These are phyloP conservation scores for Paramecium tetraurelia DNA, from an alignment of 73 alveolate species.

Conservation along the genomic window DNA sequence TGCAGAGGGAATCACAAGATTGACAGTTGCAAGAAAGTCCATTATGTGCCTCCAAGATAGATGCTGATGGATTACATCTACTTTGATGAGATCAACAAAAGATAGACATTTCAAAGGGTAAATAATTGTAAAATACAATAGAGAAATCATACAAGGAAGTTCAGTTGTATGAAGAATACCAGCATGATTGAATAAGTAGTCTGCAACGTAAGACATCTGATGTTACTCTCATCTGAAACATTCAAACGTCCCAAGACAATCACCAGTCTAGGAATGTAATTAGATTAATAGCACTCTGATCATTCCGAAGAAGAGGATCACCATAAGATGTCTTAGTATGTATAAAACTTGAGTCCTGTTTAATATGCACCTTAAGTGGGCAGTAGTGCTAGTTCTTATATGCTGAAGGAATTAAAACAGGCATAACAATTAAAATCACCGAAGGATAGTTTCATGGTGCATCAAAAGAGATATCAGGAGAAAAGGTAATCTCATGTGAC, in stretches of 20 bases:
- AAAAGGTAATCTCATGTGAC: neutral
- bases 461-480: neutral
- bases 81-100: neutral
- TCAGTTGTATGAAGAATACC: neutral
- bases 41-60: neutral
- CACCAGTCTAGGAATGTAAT: neutral
- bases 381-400: slow-evolving; percentile 25
- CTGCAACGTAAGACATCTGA: neutral
- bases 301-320: neutral
- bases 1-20: neutral
- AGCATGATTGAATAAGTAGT: neutral
- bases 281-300: neutral
- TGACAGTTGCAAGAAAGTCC: neutral
- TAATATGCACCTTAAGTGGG: neutral
- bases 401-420: neutral
- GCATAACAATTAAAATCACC: neutral
- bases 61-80: neutral
- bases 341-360: neutral
- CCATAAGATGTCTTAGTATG: neutral
- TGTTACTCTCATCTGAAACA: neutral
- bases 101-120: neutral
- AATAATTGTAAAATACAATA: neutral
- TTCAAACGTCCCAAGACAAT: neutral
- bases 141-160: neutral
- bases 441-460: neutral